Percentiles rank a stretch among this genome's conserved stretches.
Evolutionary conservation across 768 basidiomycete species (phyloP).

Genomic region (Russula foetens): DNA sequence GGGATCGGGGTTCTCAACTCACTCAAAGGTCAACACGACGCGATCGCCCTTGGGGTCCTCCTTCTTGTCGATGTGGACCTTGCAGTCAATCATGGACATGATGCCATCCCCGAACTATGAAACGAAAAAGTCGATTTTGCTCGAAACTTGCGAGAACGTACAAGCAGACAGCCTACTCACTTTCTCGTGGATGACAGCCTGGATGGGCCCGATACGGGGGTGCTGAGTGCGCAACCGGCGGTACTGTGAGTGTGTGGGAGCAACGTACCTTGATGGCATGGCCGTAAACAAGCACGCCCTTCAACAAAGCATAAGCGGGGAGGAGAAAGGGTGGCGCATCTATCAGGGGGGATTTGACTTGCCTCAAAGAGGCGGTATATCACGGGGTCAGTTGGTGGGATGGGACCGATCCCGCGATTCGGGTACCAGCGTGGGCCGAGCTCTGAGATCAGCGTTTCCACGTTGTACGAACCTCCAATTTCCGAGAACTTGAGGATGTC

Average conservation of each 20-base stretch:
- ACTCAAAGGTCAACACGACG: conserved; percentile 76
- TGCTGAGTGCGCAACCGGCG: not conserved
- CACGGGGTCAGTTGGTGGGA: conserved; percentile 71
- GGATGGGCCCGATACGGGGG: not conserved
- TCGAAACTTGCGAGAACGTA: not conserved
- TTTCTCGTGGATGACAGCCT: conserved; percentile 76
- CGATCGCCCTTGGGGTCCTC: conserved; percentile 74
- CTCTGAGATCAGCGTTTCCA: conserved; percentile 23
- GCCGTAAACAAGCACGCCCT: conserved; percentile 72
- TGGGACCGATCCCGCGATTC: conserved; percentile 58
- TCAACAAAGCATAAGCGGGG: not conserved
- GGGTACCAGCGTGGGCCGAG: conserved; percentile 70
- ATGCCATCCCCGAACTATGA: conserved; percentile 76
- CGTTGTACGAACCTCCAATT: too few relatives aligned
- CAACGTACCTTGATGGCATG: conserved; percentile 61
- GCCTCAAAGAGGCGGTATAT: conserved; percentile 81
- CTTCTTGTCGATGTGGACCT: conserved; percentile 58
- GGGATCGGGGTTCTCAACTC: conserved; percentile 22
- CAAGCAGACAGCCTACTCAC: conserved; percentile 24
- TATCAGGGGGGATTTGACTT: conserved; percentile 8
- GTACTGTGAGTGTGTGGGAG: not conserved
- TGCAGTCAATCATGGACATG: conserved; percentile 86
- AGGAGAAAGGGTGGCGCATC: not conserved
- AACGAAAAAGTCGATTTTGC: not conserved
- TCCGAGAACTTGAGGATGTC: conserved; percentile 44